A percentile compares a stretch with the other conserved stretches of the same genome.
Evolutionary conservation across 2,329 filamentous ascomycete genomes (phyloP).

Genomic region (Thielaviopsis populi): DNA sequence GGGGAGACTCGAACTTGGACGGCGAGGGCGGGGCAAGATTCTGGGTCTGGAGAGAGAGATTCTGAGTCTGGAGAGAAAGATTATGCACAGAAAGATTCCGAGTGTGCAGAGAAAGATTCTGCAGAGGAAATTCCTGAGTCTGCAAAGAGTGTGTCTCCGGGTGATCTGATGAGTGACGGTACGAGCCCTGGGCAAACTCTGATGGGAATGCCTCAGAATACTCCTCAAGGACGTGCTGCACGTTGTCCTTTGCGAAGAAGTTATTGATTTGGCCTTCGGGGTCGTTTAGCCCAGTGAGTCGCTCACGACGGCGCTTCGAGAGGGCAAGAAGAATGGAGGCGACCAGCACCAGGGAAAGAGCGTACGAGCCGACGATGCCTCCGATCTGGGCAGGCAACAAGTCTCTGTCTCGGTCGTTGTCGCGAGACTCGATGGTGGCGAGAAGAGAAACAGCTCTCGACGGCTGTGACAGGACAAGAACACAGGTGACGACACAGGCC

Average conservation of each 20-base stretch:
- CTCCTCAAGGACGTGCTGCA: neutral
- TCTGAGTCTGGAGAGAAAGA: slow-evolving; percentile 11
- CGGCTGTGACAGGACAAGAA: slow-evolving; percentile 16
- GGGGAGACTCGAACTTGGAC: slow-evolving; percentile 4
- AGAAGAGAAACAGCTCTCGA: slow-evolving; percentile 18
- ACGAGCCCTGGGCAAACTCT: slow-evolving; percentile 14
- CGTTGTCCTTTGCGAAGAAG: slow-evolving; percentile 22
- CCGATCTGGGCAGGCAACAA: slow-evolving; percentile 64
- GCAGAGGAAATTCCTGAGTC: slow-evolving; percentile 11
- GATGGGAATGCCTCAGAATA: neutral
- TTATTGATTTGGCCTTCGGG: slow-evolving; percentile 34
- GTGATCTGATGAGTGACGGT: neutral
- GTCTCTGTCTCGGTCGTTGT: slow-evolving; percentile 21
- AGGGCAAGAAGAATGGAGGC: slow-evolving; percentile 50
- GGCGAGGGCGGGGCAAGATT: slow-evolving; percentile 5
- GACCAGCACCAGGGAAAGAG: slow-evolving; percentile 59
- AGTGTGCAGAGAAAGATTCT: slow-evolving; percentile 10
- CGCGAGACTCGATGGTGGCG: slow-evolving; percentile 39
- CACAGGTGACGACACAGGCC: slow-evolving; percentile 4
- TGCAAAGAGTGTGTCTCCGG: slow-evolving; percentile 4
- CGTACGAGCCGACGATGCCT: slow-evolving; percentile 71
- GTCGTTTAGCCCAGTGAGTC: slow-evolving; percentile 27
- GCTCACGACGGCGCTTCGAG: slow-evolving; percentile 38
- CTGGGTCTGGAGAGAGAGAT: slow-evolving; percentile 13
- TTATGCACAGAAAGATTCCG: slow-evolving; percentile 8